Percentiles rank a stretch among this genome's conserved stretches.
phyloP scores from a whole-genome alignment of 2,329 filamentous ascomycete genomes.

The Neonectria sp. region DNA sequence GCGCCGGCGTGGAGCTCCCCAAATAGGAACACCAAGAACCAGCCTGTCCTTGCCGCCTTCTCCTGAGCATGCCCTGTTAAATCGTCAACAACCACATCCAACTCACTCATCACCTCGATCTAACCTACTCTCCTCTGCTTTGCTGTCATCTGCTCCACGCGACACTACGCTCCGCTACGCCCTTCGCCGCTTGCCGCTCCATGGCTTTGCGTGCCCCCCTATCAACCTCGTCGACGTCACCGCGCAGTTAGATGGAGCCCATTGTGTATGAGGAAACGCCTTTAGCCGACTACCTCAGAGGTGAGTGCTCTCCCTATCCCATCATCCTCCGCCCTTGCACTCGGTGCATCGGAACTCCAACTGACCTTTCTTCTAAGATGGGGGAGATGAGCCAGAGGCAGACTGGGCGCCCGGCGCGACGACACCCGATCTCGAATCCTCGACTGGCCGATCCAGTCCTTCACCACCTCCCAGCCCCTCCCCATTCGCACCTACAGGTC shows the following conservation, averaged over 20 bases:
- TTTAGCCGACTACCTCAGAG: slow-evolving; percentile 90
- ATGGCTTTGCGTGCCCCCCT: slow-evolving; percentile 50
- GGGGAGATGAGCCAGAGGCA: slow-evolving; percentile 61
- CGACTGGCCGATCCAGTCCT: slow-evolving; percentile 55
- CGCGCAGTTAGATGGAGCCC: slow-evolving; percentile 76
- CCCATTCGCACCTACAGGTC: slow-evolving; percentile 70
- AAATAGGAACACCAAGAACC: slow-evolving; percentile 46
- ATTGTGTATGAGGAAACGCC: slow-evolving; percentile 90
- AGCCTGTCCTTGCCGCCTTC: slow-evolving; percentile 41
- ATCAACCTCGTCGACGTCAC: slow-evolving; percentile 48
- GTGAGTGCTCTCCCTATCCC: slow-evolving; percentile 61
- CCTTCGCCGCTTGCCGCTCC: slow-evolving; percentile 38
- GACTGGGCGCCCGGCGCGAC: slow-evolving; percentile 63
- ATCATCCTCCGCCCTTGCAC: background rate
- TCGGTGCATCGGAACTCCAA: background rate
- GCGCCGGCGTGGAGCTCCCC: slow-evolving; percentile 47
- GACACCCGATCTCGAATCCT: slow-evolving; percentile 52
- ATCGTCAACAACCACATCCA: slow-evolving; percentile 31
- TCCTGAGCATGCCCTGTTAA: slow-evolving; percentile 41
- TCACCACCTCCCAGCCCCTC: slow-evolving; percentile 65
- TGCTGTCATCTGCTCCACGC: slow-evolving; percentile 3
- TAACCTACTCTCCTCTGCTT: slow-evolving; percentile 15
- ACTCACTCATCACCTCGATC: slow-evolving; percentile 16
- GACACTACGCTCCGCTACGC: slow-evolving; percentile 15
- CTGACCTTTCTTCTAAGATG: slow-evolving; percentile 54